Percentiles rank a stretch among this genome's conserved stretches.
Evolutionary conservation across 129 eudicot genomes (phyloP).

Genomic region (Flaveria linearis): DNA sequence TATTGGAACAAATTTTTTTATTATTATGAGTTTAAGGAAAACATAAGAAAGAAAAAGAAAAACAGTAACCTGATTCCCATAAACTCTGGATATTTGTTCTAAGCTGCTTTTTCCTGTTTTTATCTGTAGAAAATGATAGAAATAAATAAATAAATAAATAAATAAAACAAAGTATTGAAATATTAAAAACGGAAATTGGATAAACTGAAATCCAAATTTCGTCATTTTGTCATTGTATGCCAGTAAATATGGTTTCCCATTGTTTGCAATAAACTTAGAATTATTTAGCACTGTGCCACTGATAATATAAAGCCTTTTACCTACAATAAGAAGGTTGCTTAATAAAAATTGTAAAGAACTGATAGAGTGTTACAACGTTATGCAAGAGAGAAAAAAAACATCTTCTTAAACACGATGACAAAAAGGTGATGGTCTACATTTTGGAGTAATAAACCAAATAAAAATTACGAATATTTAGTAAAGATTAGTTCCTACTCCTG

Average conservation of each 20-base stretch:
- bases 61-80: constrained; percentile 83
- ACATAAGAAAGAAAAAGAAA: too few relatives aligned
- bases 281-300: too few relatives aligned
- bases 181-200: too few relatives aligned
- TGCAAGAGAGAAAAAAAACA: too few relatives aligned
- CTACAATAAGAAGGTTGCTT: background rate
- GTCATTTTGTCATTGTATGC: too few relatives aligned
- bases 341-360: too few relatives aligned
- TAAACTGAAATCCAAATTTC: too few relatives aligned
- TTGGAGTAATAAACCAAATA: background rate
- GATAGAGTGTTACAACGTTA: too few relatives aligned
- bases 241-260: too few relatives aligned
- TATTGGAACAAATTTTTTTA: background rate
- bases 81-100: constrained; percentile 95
- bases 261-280: too few relatives aligned
- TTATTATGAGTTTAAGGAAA: background rate
- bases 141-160: too few relatives aligned
- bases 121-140: constrained; percentile 39
- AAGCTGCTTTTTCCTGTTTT: constrained; percentile 86
- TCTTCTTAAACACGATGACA: background rate
- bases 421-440: background rate
- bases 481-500: constrained; percentile 58
- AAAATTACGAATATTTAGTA: background rate
- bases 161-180: too few relatives aligned
- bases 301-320: background rate